Evolutionary conservation across 495 filamentous ascomycete species (phyloP).

Genomic region (Copromyces sp.): DNA sequence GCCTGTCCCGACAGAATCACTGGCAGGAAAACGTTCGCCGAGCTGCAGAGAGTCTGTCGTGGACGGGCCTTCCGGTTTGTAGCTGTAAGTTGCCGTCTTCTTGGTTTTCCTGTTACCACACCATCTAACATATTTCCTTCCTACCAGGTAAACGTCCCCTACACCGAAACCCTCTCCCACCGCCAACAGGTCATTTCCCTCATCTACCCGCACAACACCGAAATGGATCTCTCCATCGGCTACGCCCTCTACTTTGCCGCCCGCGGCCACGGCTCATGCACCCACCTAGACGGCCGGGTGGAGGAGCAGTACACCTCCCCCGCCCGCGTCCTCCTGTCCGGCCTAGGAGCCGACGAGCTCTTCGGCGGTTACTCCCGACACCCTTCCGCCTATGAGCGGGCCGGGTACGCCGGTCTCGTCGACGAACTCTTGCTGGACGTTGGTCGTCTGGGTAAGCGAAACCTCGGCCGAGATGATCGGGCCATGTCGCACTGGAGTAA

Average conservation of each 20-base stretch:
- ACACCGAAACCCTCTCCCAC: conserved; percentile 60
- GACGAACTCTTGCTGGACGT: conserved; percentile 84
- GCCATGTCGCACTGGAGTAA: conserved; percentile 83
- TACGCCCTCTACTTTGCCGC: conserved; percentile 89
- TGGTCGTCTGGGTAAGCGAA: conserved; percentile 76
- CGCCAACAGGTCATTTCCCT: conserved; percentile 59
- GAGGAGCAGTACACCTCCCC: conserved; percentile 48
- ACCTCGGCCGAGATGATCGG: conserved; percentile 88
- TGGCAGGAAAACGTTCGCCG: conserved; percentile 61
- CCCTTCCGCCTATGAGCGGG: conserved; percentile 57
- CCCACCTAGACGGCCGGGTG: neutral
- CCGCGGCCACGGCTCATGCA: conserved; percentile 55
- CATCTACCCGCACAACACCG: conserved; percentile 88
- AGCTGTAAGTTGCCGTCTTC: conserved; percentile 31
- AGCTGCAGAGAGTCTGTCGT: conserved; percentile 64
- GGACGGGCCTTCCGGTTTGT: conserved; percentile 71
- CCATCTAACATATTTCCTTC: neutral
- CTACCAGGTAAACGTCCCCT: conserved; percentile 68
- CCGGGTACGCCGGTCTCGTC: conserved; percentile 59
- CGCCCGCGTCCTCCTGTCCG: conserved; percentile 79
- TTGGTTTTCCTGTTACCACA: conserved; percentile 4
- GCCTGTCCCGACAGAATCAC: conserved; percentile 84
- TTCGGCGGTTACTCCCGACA: conserved; percentile 91
- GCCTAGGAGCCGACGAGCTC: conserved; percentile 91
- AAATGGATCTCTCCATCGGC: conserved; percentile 98